phyloP scores from a whole-genome alignment of 345 rosid genomes.

The Theobroma cacao region DNA sequence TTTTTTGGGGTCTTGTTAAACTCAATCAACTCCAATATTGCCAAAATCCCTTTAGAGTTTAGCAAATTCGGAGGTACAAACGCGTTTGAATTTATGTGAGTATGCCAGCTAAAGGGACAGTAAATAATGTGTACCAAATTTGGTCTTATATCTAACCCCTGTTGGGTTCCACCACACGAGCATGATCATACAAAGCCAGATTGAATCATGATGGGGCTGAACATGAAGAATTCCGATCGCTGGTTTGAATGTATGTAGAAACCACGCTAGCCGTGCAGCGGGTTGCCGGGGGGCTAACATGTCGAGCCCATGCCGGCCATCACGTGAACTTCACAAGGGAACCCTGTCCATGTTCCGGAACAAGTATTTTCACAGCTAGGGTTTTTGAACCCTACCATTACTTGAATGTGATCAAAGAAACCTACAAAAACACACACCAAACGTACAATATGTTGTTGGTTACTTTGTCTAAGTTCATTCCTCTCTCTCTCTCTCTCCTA shows the following conservation, averaged over 20 bases:
- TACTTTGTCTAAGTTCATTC: not conserved
- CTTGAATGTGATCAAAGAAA: not conserved
- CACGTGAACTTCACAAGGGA: constrained; percentile 44
- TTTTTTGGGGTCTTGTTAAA: not conserved
- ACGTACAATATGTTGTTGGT: constrained; percentile 12
- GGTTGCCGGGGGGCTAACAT: not conserved
- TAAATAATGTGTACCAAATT: not conserved
- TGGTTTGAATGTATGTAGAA: not conserved
- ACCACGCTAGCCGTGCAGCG: constrained; percentile 1
- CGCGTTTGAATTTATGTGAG: constrained; percentile 4
- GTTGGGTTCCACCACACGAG: constrained; percentile 11
- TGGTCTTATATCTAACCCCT: not conserved
- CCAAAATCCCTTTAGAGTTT: not conserved
- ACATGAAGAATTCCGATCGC: not conserved
- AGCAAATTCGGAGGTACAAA: not conserved
- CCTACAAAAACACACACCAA: constrained; percentile 19
- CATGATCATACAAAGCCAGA: not conserved
- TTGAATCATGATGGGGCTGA: not conserved
- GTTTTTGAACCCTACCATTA: constrained; percentile 22
- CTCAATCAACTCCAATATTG: not conserved
- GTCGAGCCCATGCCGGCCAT: constrained; percentile 22
- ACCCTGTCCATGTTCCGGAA: constrained; percentile 10
- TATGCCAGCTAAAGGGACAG: constrained; percentile 11
- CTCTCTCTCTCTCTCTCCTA: constrained; percentile 6
- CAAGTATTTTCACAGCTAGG: not conserved